Base-by-base conservation (phyloP, 805 yeast genomes). In the Suhomyces emberorum region DNA sequence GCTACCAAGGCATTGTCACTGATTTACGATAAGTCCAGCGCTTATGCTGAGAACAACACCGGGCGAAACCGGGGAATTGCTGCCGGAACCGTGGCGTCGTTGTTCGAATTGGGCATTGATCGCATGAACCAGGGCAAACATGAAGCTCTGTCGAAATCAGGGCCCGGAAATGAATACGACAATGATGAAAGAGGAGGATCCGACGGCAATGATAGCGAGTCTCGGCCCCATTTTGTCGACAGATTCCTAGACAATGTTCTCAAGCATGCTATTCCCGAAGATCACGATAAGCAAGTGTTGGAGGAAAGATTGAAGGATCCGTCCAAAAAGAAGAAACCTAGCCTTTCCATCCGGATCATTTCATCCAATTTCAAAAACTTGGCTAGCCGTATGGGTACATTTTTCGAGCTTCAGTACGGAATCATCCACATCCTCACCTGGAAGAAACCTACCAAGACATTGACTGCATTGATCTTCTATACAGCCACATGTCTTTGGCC, bases 401-500 rank as follows among this genome's bases (percentile, higher is more conserved):
- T 83, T 7, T 81, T 84, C 47, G 71, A 64, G 28, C 38, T 79
- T 2, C 91, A 84, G 48, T 81, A 81, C 46, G 77, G 79, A 2
- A 28, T 81, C 1, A 65, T 80, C 5, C 74, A 77, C 33, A 52
- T 84, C 1, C 40, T 86, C 16, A 74, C 85, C 4, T 89, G 97
- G 97, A 76, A 79, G 41, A 67, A 71, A 18, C 89, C 95, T 0
- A 67, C 84, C 0, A 72, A 77, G 42, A 88, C 96, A 0, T 44
- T 88, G 4, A 65, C 82, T 0, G 54, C 66, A 15, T 58, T 87
- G 36, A 62, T 81, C 4, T 43, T 78, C 1, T 80, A 83, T 45
- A 81, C 96, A 0, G 69, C 78, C 41, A 63, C 81, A 1, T 83
- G 93, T 48, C 57, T 81, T 23, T 74, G 83, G 62, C 96, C 96